Evolutionary conservation across 2,329 filamentous ascomycete genomes (phyloP).

Genomic region (Diaporthe eres): DNA sequence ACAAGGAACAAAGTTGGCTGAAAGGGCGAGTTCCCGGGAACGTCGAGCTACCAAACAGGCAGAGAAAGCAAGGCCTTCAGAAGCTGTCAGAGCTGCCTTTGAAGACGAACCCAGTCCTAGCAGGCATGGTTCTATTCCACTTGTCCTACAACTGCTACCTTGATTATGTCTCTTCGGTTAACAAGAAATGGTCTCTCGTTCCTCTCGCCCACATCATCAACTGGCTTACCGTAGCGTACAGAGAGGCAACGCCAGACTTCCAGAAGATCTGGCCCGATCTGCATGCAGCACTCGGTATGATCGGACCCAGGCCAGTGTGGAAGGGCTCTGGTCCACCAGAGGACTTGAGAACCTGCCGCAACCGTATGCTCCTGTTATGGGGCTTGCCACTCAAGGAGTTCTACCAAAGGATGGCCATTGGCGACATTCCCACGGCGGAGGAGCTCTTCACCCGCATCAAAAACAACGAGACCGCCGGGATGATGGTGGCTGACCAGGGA

Average conservation of each 20-base stretch:
- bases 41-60: neutral
- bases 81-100: neutral
- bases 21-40: neutral
- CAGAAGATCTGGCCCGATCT: neutral
- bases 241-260: neutral
- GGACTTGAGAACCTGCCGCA: neutral
- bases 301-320: neutral
- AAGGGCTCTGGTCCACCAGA: neutral
- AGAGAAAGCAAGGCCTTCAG: neutral
- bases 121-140: neutral
- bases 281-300: neutral
- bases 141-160: neutral
- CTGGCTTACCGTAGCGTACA: neutral
- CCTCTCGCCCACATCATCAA: neutral
- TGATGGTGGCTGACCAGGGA: neutral
- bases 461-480: neutral
- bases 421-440: neutral
- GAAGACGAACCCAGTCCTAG: neutral
- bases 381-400: neutral
- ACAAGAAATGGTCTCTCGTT: neutral
- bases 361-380: neutral
- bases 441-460: neutral
- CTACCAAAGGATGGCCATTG: neutral
- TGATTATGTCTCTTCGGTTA: fast-evolving
- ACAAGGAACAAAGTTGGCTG: neutral